Conservation (phyloP, 2,329 filamentous ascomycete genomes). For the Nigrograna mackinnonii region DNA sequence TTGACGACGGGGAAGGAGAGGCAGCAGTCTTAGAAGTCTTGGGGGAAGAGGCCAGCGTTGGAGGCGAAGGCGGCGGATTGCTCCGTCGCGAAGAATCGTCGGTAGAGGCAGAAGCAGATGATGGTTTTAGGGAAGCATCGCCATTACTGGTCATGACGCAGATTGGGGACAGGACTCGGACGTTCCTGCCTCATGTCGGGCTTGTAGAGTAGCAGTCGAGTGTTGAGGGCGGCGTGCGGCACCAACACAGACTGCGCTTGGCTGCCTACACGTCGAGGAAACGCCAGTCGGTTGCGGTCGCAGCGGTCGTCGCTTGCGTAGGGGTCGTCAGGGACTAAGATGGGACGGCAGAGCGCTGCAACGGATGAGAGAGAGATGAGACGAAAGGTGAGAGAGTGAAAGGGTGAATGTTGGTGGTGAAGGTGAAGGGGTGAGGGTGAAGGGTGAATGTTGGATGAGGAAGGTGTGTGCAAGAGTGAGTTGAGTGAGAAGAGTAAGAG, state of each 20-base stretch:
- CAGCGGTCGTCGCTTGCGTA: not conserved
- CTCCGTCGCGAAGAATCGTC: too few species aligned
- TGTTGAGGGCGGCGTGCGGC: constrained; percentile 11
- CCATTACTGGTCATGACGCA: constrained; percentile 46
- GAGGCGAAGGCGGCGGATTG: constrained; percentile 19
- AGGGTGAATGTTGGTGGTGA: not conserved
- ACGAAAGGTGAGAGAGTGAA: not conserved
- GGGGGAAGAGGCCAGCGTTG: constrained; percentile 9
- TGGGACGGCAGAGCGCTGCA: not conserved
- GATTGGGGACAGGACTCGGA: constrained; percentile 38
- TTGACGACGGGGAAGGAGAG: constrained; percentile 23
- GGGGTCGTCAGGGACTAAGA: not conserved
- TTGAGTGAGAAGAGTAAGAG: not conserved
- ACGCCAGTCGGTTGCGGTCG: constrained; percentile 3
- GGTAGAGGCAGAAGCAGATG: constrained; percentile 14
- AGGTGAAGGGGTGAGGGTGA: not conserved
- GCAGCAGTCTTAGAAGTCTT: constrained; percentile 16
- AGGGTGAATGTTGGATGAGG: not conserved
- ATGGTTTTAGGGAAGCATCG: constrained; percentile 34
- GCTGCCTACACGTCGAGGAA: constrained; percentile 14
- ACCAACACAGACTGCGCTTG: constrained; percentile 27
- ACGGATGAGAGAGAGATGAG: not conserved
- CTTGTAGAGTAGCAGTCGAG: constrained; percentile 29
- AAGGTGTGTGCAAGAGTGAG: not conserved
- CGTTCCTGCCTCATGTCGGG: constrained; percentile 44